Evolutionary conservation across 805 yeast species (phyloP).

Genomic region (Ogataea neopini): DNA sequence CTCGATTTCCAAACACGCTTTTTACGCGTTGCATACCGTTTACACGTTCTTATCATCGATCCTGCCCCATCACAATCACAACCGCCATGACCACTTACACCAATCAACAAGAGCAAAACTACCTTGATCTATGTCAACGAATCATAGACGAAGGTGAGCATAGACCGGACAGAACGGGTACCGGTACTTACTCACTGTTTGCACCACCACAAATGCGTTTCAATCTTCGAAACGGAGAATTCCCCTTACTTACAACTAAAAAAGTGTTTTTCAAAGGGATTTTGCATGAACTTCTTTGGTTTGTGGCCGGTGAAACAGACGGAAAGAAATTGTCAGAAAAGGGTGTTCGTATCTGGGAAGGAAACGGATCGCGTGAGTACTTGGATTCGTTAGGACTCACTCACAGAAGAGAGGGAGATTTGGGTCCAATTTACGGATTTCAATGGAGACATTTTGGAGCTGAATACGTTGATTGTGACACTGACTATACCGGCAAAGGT

Average conservation of each 20-base stretch:
- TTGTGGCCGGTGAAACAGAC: constrained; percentile 85
- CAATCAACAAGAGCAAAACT: constrained; percentile 68
- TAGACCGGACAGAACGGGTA: constrained; percentile 96
- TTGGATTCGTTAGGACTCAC: constrained; percentile 80
- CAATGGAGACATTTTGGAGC: constrained; percentile 99
- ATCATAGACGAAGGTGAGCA: constrained; percentile 85
- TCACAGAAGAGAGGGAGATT: constrained; percentile 84
- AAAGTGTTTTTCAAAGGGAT: constrained; percentile 88
- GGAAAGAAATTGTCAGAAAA: constrained; percentile 74
- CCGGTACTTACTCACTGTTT: constrained; percentile 88
- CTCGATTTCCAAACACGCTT: neutral
- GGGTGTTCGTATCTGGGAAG: constrained; percentile 99
- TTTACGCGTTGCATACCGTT: constrained; percentile 1
- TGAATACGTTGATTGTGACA: constrained; percentile 78
- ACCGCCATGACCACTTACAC: neutral
- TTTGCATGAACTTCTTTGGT: constrained; percentile 90
- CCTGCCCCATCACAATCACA: neutral
- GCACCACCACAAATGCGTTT: constrained; percentile 97
- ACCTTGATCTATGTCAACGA: constrained; percentile 74
- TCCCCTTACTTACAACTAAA: constrained; percentile 92
- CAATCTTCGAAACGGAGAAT: constrained; percentile 63
- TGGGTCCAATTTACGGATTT: constrained; percentile 98
- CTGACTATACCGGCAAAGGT: constrained; percentile 86
- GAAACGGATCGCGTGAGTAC: constrained; percentile 92
- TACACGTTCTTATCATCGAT: neutral